phyloP scores from a whole-genome alignment of 1,284 basidiomycete genomes.

The Mycena sp. region DNA sequence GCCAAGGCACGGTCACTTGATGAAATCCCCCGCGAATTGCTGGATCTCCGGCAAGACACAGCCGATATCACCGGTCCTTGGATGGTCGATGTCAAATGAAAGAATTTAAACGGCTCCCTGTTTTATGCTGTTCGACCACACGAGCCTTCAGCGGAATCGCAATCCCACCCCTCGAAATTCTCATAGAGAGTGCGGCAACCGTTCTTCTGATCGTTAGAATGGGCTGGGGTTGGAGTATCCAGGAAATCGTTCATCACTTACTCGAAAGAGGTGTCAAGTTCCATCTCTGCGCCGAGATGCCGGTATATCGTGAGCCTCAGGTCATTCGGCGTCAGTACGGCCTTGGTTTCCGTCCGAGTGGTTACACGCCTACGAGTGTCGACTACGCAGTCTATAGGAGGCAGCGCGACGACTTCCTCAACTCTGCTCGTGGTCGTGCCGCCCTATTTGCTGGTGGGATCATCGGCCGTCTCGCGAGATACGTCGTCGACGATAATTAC shows the following conservation, averaged over 20 bases:
- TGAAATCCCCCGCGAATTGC: background rate
- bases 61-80: background rate
- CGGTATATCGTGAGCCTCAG: background rate
- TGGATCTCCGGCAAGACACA: slow-evolving; percentile 3
- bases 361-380: background rate
- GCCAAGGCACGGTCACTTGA: background rate
- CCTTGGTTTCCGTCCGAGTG: background rate
- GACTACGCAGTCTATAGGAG: background rate
- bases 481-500: background rate
- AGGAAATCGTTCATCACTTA: background rate
- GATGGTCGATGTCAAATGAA: background rate
- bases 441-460: slow-evolving; percentile 1
- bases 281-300: background rate
- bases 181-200: background rate
- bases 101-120: background rate
- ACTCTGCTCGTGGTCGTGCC: background rate
- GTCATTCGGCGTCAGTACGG: background rate
- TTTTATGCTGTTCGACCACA: slow-evolving; percentile 2
- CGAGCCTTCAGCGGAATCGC: too few species aligned
- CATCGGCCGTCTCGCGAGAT: background rate
- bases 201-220: background rate
- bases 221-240: slow-evolving; percentile 9
- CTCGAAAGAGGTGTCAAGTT: background rate
- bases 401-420: background rate
- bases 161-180: background rate